A percentile compares a stretch with the other conserved stretches of the same genome.
Evolutionary conservation across 768 basidiomycete species (phyloP).

Genomic region (Agaricus subrufescens): DNA sequence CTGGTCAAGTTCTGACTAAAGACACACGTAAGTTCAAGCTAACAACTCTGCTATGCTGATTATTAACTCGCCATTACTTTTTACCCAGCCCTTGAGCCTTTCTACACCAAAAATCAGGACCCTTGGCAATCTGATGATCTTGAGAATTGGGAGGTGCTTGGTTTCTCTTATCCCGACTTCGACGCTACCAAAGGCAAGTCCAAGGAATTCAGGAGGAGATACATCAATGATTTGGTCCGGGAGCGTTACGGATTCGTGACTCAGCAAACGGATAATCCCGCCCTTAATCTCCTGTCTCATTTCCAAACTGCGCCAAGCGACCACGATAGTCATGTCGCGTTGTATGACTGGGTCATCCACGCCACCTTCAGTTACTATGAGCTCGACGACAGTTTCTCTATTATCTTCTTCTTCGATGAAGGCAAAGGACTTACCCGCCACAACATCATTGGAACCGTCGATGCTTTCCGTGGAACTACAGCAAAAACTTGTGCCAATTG

Average conservation of each 20-base stretch:
- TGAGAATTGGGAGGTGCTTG: conserved; percentile 14
- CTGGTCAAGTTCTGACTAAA: conserved; percentile 18
- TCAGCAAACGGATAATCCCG: not conserved
- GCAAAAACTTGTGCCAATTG: conserved; percentile 39
- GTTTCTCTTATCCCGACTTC: conserved; percentile 44
- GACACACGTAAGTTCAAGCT: conserved; percentile 21
- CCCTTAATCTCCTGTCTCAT: conserved; percentile 1
- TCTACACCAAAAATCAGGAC: conserved; percentile 30
- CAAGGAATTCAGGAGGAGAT: conserved; percentile 15
- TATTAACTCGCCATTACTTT: not conserved
- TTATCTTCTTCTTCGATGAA: conserved; percentile 42
- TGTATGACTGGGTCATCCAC: conserved; percentile 39
- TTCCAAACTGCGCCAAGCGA: conserved; percentile 5
- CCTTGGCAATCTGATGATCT: not conserved
- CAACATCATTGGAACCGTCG: conserved; percentile 1
- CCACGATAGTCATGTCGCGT: not conserved
- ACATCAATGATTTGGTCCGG: conserved; percentile 24
- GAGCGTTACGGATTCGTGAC: conserved; percentile 21
- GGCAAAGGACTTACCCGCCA: conserved; percentile 27
- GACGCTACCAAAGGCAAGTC: conserved; percentile 23
- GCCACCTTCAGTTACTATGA: conserved; percentile 39
- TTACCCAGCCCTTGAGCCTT: conserved; percentile 34
- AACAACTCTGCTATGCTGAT: not conserved
- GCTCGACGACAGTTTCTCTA: conserved; percentile 35
- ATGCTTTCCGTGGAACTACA: conserved; percentile 27